These are phyloP conservation scores for Mediolabrus comicus DNA, from an alignment of 108 stramenopile species.

Conservation along the genomic window DNA sequence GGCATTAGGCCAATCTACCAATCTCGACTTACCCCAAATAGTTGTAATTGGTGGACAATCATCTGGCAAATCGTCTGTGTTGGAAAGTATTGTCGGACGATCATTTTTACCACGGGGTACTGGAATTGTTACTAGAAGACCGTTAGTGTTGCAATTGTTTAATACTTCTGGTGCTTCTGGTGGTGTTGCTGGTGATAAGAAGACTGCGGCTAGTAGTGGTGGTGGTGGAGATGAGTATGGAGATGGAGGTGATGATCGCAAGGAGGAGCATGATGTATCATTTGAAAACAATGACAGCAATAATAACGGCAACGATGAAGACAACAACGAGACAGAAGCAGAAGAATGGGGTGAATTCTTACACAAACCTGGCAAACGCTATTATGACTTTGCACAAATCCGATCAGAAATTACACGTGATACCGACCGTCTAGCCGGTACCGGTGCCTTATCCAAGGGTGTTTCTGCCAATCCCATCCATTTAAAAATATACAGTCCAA, in stretches of 20 bases:
- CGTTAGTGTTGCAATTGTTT: slow-evolving; percentile 89
- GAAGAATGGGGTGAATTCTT: slow-evolving; percentile 97
- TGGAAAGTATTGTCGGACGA: slow-evolving; percentile 93
- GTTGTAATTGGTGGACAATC: slow-evolving; percentile 96
- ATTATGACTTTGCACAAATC: slow-evolving; percentile 87
- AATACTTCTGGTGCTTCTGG: slow-evolving; percentile 54
- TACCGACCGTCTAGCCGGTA: slow-evolving; percentile 94
- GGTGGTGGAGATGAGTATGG: slow-evolving; percentile 27
- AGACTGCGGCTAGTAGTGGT: neutral
- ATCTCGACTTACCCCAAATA: slow-evolving; percentile 98
- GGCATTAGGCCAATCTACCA: slow-evolving; percentile 87
- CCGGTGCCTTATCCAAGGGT: slow-evolving; percentile 73
- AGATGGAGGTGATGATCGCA: slow-evolving; percentile 20
- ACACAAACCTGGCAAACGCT: slow-evolving; percentile 86
- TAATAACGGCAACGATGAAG: neutral
- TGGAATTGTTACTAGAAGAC: slow-evolving; percentile 97
- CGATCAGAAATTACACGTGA: slow-evolving; percentile 91
- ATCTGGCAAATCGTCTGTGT: slow-evolving; percentile 94
- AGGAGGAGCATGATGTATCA: slow-evolving; percentile 11
- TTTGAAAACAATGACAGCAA: neutral
- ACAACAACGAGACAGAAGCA: slow-evolving; percentile 4
- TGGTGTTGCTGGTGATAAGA: neutral
- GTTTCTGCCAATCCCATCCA: slow-evolving; percentile 89
- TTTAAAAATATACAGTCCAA: slow-evolving; percentile 92
- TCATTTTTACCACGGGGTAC: slow-evolving; percentile 96